Percentiles rank a stretch among this genome's conserved stretches.
phyloP scores from a whole-genome alignment of 2,329 filamentous ascomycete species.

The Phialophora macrospora region DNA sequence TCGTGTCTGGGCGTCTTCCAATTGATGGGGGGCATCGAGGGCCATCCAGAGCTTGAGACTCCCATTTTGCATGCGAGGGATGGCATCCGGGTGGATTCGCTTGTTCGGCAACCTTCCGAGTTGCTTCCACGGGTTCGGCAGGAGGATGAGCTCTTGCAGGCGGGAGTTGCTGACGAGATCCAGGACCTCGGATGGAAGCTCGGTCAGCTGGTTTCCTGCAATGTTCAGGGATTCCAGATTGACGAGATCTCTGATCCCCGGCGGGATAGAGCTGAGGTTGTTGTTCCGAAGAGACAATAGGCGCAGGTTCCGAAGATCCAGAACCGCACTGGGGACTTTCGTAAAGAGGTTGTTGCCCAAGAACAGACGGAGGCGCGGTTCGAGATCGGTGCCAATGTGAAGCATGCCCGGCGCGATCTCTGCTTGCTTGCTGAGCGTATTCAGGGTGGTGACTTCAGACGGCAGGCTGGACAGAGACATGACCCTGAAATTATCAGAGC shows the following conservation, averaged over 20 bases:
- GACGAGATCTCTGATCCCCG: constrained; percentile 48
- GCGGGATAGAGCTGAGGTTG: constrained; percentile 49
- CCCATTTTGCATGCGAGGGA: not conserved
- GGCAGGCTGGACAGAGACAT: constrained; percentile 31
- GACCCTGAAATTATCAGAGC: constrained; percentile 13
- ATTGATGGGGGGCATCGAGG: too few species aligned
- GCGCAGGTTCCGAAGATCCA: constrained; percentile 48
- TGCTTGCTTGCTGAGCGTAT: constrained; percentile 37
- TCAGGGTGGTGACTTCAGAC: constrained; percentile 26
- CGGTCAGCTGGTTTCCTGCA: constrained; percentile 49
- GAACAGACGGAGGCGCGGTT: constrained; percentile 51
- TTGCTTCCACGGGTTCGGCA: constrained; percentile 35
- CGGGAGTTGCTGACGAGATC: constrained; percentile 43
- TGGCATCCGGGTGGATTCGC: not conserved
- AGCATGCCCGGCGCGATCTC: constrained; percentile 36
- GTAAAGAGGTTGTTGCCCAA: constrained; percentile 50
- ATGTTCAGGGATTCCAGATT: constrained; percentile 53
- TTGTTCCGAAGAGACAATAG: constrained; percentile 55
- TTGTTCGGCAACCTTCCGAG: not conserved
- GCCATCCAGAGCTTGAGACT: not conserved
- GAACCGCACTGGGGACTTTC: constrained; percentile 48
- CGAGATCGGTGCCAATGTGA: constrained; percentile 40
- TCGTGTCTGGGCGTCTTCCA: not conserved
- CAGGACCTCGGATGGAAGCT: constrained; percentile 54
- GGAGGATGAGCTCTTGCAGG: constrained; percentile 23